phyloP scores from a whole-genome alignment of 495 filamentous ascomycete genomes.

The Pseudevernia furfuracea region DNA sequence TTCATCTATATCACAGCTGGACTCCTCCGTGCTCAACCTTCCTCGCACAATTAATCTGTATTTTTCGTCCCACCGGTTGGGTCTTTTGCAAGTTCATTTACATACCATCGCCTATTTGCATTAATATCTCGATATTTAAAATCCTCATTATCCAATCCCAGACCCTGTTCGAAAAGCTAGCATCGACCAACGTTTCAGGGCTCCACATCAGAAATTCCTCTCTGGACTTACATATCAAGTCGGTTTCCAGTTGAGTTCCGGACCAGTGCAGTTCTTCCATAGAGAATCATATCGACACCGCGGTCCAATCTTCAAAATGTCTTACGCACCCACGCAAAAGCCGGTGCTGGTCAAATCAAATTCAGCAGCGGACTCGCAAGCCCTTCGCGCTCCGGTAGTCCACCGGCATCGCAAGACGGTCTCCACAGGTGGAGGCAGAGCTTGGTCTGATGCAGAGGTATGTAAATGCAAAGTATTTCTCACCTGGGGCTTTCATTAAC shows the following conservation, averaged over 20 bases:
- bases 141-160: constrained; percentile 4
- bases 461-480: constrained; percentile 18
- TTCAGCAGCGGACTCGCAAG: constrained; percentile 19
- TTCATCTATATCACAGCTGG: constrained; percentile 13
- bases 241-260: background rate
- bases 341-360: constrained; percentile 17
- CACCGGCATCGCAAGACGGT: constrained; percentile 48
- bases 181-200: background rate
- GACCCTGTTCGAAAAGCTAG: background rate
- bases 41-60: constrained; percentile 6
- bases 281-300: background rate
- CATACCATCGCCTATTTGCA: background rate
- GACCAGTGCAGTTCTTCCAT: background rate
- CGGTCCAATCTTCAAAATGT: background rate
- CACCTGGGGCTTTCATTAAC: constrained; percentile 12
- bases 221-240: background rate
- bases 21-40: constrained; percentile 22
- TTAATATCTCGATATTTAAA: constrained; percentile 19
- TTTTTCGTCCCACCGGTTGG: constrained; percentile 19
- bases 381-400: constrained; percentile 16
- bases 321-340: constrained; percentile 24
- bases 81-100: constrained; percentile 6
- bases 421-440: constrained; percentile 63
- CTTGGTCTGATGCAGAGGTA: constrained; percentile 76
- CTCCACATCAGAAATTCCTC: background rate